phyloP scores from a whole-genome alignment of 2,329 filamentous ascomycete species.

The Alternaria panax region DNA sequence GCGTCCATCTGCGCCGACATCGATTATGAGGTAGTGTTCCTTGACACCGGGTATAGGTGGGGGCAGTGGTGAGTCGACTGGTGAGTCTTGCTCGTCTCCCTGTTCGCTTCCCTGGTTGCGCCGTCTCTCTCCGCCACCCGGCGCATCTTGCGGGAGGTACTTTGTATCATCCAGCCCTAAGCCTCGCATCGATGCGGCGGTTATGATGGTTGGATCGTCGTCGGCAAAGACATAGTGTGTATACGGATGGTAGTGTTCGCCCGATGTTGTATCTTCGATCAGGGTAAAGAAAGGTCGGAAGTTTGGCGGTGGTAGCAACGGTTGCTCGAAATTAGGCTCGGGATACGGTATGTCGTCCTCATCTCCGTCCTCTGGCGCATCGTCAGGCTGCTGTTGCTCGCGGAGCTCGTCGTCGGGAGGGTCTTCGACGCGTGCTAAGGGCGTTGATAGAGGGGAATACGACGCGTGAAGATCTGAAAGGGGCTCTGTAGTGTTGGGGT shows the following conservation, averaged over 20 bases:
- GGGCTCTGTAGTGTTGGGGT: slow-evolving; percentile 27
- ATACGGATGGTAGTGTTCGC: slow-evolving; percentile 80
- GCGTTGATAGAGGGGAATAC: slow-evolving; percentile 38
- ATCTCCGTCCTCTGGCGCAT: slow-evolving; percentile 22
- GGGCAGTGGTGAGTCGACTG: slow-evolving; percentile 54
- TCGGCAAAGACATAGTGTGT: slow-evolving; percentile 94
- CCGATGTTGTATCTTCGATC: slow-evolving; percentile 76
- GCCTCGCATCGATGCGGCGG: slow-evolving; percentile 67
- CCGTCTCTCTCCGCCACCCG: slow-evolving; percentile 29
- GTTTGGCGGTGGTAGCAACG: slow-evolving; percentile 53
- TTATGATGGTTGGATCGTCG: slow-evolving; percentile 82
- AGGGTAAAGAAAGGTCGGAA: slow-evolving; percentile 88
- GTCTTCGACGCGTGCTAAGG: slow-evolving; percentile 33
- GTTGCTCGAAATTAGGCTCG: slow-evolving; percentile 43
- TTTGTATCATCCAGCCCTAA: slow-evolving; percentile 58
- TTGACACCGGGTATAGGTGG: slow-evolving; percentile 56
- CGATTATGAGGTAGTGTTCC: slow-evolving; percentile 66
- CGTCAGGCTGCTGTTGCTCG: slow-evolving; percentile 29
- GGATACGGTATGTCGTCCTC: slow-evolving; percentile 46
- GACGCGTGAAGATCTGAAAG: slow-evolving; percentile 26
- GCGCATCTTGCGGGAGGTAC: slow-evolving; percentile 37
- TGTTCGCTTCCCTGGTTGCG: slow-evolving; percentile 28
- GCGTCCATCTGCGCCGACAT: slow-evolving; percentile 56
- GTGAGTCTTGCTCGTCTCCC: slow-evolving; percentile 31
- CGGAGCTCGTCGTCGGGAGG: slow-evolving; percentile 29